These are phyloP conservation scores for Metarhizium rileyi DNA, from an alignment of 2,329 filamentous ascomycete species.

Conservation along the genomic window DNA sequence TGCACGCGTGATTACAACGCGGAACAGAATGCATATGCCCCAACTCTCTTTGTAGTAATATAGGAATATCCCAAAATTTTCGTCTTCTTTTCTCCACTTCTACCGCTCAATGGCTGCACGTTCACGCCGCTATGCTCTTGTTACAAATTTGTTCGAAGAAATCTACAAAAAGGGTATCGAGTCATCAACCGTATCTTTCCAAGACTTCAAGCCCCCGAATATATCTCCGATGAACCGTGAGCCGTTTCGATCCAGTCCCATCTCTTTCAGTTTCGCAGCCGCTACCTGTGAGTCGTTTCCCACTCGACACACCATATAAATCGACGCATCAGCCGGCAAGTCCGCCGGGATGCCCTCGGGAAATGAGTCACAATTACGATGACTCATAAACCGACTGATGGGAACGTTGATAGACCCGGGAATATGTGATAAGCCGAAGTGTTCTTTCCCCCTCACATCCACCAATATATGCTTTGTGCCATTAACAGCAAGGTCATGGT, in stretches of 20 bases:
- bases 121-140: too few relatives aligned
- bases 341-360: constrained; percentile 29
- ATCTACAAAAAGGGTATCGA: constrained; percentile 41
- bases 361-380: constrained; percentile 22
- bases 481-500: constrained; percentile 25
- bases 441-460: constrained; percentile 76
- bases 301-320: constrained; percentile 64
- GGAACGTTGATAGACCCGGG: constrained; percentile 66
- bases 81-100: neutral
- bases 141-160: neutral
- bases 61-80: constrained; percentile 1
- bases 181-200: constrained; percentile 58
- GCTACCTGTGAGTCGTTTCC: constrained; percentile 74
- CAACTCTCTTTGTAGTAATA: constrained; percentile 8
- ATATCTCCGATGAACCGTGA: constrained; percentile 60
- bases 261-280: constrained; percentile 53
- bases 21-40: neutral
- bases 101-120: neutral
- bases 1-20: neutral
- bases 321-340: constrained; percentile 35
- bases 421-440: constrained; percentile 73
- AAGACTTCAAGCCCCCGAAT: constrained; percentile 59
- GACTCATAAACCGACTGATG: constrained; percentile 44
- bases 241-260: constrained; percentile 42
- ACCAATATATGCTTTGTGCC: constrained; percentile 48